These are phyloP conservation scores for Flueggea neowawraea DNA, from an alignment of 441 rosid species.

Conservation along the genomic window DNA sequence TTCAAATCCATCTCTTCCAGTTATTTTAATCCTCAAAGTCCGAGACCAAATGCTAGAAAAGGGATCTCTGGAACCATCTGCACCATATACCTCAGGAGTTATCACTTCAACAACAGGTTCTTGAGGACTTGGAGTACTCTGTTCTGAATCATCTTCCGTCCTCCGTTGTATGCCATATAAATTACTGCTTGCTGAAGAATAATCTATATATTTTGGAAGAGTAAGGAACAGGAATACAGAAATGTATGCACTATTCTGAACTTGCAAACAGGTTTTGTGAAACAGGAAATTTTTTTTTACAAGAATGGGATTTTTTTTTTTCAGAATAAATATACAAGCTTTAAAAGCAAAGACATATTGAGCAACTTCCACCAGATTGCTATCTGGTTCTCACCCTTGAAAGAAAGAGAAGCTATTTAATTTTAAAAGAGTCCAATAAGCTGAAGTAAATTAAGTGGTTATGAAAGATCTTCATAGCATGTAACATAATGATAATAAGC, in stretches of 20 bases:
- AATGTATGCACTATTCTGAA: neutral
- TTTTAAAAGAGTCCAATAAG: too few species aligned
- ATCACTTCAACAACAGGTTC: conserved; percentile 80
- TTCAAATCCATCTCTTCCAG: conserved; percentile 84
- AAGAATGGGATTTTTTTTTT: too few species aligned
- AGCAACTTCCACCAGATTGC: too few species aligned
- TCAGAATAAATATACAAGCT: too few species aligned
- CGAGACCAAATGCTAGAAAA: conserved; percentile 88
- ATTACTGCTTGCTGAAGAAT: conserved; percentile 46
- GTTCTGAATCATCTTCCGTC: conserved; percentile 47
- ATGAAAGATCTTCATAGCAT: too few species aligned
- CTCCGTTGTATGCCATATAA: conserved; percentile 42
- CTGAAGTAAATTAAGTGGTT: too few species aligned
- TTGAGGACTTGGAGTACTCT: conserved; percentile 40
- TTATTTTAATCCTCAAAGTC: conserved; percentile 70
- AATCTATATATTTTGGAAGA: conserved; percentile 21
- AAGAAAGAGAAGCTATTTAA: too few species aligned
- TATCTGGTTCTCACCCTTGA: too few species aligned
- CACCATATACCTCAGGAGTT: conserved; percentile 67
- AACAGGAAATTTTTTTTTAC: neutral
- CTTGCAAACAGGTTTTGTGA: neutral
- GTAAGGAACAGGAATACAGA: conserved; percentile 13
- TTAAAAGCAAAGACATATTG: too few species aligned
- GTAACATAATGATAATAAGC: too few species aligned
- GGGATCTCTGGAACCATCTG: conserved; percentile 61